Base-by-base conservation (phyloP, 768 basidiomycete species). In the Clavaria fumosa region DNA sequence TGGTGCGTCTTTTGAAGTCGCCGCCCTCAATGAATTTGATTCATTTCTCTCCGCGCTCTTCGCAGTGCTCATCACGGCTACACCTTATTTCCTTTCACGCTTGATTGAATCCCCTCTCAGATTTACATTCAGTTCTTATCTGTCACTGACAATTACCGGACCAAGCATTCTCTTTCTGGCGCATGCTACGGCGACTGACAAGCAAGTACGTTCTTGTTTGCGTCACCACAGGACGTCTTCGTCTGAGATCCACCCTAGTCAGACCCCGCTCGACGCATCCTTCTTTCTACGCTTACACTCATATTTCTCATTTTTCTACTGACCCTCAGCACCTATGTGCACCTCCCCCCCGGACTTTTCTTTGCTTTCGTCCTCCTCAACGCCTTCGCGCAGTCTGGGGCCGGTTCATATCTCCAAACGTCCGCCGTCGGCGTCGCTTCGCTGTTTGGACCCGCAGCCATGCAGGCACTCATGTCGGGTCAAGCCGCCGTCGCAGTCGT, bases 401-500 rank as follows among this genome's bases (percentile, higher is more conserved):
- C 72, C 0, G 78, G 78, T 0, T 70, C 79, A 5, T 90, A 80
- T 51, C 66, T 90, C 14, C 82, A 81, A 46, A 80, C 76, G 0
- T 68, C 85, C 7, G 66, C 80, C 30, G 69, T 84, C 21, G 84
- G 80, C 0, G 68, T 84, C n/a, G 83, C 85, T 2, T 75, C 84
- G 0, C 58, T 86, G 3, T 82, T 88, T 46, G 89, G 88, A 0
- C 67, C 74, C 2, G 53, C 64, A 5, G 75, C 75, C 9, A 67
- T 90, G 36, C 80, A 89, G 52, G 63, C 72, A 18, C 62, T 82
- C 52, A 70, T 90, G 65, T 73, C 84, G 2, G 88, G 85, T 7
- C 84, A 90, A 56, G 88, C 81, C 1, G 83, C 80, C 0, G 72
- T 89, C 2, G 89, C 77, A 0, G 82, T 91, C 9, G 75, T 72